Evolutionary conservation across 768 basidiomycete genomes (phyloP), one percentile per base, ranked within the genome.

Genomic region (Paxillus involutus): DNA sequence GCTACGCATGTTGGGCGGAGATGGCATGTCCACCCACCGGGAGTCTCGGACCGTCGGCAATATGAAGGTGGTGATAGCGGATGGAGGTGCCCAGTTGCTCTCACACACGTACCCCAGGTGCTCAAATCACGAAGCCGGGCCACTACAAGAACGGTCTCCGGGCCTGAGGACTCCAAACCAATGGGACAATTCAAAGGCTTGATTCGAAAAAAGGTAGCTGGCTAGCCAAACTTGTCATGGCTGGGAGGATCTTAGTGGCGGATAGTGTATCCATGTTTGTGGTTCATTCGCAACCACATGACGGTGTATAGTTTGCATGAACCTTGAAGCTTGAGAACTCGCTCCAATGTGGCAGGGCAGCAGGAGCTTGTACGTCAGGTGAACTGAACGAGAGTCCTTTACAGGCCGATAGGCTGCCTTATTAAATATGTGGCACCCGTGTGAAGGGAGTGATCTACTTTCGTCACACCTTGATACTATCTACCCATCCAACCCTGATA

Each of bases 401-500:
- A 39, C 37, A 39, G 6, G 50, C 51, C 55, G 17, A 50, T 51
- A 26, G 26, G 32, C 13, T 42, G 32, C 45, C 49, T 29, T 14
- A 52, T 46, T 29, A 37, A 14, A 41, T 48, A 26, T 53, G 26
- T 6, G 44, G 44, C 40, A 49, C 39, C 10, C 29, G 33, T 39
- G 35, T 17, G 32, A 47, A 51, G 43, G 43, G 55, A 41, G 29
- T 6, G 37, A 35, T 39, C 8, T 42, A 21, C 40, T 47, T 52
- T 48, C 37, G 49, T 26, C n/a, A 52, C 54, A 47, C 24, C 42
- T 35, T 44, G 14, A 6, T 13, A 51, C 59, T 58, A 74, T 17
- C 83, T 79, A 47, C 81, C 82, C 82, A 84, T 83, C 82, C 82
- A 84, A 37, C 83, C 83, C 83, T 84, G 57, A 61, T 55, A 62